phyloP scores from a whole-genome alignment of 176 grass and related monocot genomes.

The Eragrostis nindensis region DNA sequence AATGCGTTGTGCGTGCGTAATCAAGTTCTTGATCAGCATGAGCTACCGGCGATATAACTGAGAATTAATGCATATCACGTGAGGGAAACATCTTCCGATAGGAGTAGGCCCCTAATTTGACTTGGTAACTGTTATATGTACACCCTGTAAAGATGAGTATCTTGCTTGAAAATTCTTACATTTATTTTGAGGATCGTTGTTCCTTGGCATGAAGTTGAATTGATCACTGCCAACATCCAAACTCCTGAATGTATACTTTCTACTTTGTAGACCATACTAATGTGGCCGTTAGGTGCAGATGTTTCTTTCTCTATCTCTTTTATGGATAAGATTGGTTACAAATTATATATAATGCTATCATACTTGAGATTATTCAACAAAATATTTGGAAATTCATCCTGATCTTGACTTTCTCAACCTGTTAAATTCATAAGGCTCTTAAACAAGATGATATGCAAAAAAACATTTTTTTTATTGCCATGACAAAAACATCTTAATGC shows the following conservation, averaged over 20 bases:
- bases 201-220: background rate
- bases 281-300: background rate
- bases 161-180: background rate
- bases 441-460: background rate
- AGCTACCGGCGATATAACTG: background rate
- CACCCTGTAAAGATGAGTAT: background rate
- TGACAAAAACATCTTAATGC: background rate
- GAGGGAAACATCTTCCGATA: background rate
- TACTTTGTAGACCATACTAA: slow-evolving; percentile 6
- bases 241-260: background rate
- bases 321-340: slow-evolving; percentile 1
- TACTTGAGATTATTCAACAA: slow-evolving; percentile 5
- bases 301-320: background rate
- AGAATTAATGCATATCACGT: slow-evolving; percentile 1
- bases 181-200: background rate
- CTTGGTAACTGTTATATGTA: background rate
- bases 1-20: background rate
- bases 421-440: background rate
- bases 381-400: background rate
- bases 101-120: background rate
- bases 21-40: slow-evolving; percentile 20
- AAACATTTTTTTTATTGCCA: background rate
- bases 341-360: background rate
- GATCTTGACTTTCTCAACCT: background rate
- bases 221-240: background rate